Evolutionary conservation across 768 basidiomycete species (phyloP), one percentile per base, ranked within the genome.

Genomic region (Tricholoma terreum): DNA sequence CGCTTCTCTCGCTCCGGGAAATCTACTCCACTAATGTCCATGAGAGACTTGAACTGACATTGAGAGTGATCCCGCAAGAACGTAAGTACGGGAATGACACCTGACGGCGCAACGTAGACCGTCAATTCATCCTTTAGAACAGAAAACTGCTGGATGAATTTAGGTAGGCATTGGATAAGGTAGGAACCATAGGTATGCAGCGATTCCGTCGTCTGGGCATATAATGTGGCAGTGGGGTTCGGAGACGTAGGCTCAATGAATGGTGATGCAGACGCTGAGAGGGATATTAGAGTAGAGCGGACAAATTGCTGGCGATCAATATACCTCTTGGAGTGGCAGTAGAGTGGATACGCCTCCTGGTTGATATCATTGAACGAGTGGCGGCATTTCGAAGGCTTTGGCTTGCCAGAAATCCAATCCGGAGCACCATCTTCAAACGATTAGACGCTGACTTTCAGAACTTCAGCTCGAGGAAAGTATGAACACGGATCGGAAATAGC

Each of bases 101-200:
- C 92, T 34, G 85, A 80, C 15, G 96, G 96, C 0, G 87, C 80
- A 71, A 88, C 79, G 77, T 98, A 95, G 53, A 98, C 81, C 22
- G 90, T 87, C 58, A 98, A 80, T 73, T 98, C 97, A 72, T 98
- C 97, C 80, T 93, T 93, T 72, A 93, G 84, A 46, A 98, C 91
- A 10, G 93, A 93, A 80, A 96, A 98, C 73, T 98, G 97, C 74
- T 98, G 96, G 69, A 99, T 85, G 78, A 86, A 97, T 78, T 97
- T 98, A 53, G 96, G 96, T 21, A 98, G 85, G 69, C 90, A 93
- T 67, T 95, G 91, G 50, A 83, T 87, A 65, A 98, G 80, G 76
- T 97, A 98, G 55, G 94, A 90, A 67, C 93, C 96, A 65, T 94
- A 98, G 36, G 84, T 83, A 72, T 98, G 96, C 35, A 98, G 79